Percentiles rank a stretch among this genome's conserved stretches.
These are phyloP conservation scores for Clitoria ternatea DNA, from an alignment of 306 rosid genomes.

Conservation along the genomic window DNA sequence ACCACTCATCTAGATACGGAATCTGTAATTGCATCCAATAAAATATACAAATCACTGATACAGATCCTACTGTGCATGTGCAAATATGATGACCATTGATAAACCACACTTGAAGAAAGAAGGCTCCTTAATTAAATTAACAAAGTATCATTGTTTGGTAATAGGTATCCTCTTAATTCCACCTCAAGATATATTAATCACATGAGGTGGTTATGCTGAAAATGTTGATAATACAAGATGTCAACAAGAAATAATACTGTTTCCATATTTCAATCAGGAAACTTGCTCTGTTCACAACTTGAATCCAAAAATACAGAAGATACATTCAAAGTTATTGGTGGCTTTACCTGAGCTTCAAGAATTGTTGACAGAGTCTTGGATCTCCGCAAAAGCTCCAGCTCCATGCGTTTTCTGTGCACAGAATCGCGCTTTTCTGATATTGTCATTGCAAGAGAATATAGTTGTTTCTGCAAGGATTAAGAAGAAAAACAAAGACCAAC, in stretches of 20 bases:
- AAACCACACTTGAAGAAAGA: constrained; percentile 6
- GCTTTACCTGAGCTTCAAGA: constrained; percentile 77
- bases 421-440: constrained; percentile 57
- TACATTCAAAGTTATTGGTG: not conserved
- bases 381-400: constrained; percentile 62
- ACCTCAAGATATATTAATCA: not conserved
- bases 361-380: constrained; percentile 49
- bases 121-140: not conserved
- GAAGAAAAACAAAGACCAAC: not conserved
- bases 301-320: constrained; percentile 8
- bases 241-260: not conserved
- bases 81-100: not conserved
- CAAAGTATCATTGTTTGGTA: not conserved
- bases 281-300: not conserved
- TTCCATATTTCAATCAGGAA: not conserved
- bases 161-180: not conserved
- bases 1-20: constrained; percentile 77
- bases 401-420: constrained; percentile 50
- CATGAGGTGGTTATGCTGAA: not conserved
- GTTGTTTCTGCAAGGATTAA: constrained; percentile 53
- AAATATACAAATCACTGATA: constrained; percentile 16
- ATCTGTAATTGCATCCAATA: constrained; percentile 42
- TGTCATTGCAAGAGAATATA: constrained; percentile 51
- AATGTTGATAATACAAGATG: not conserved
- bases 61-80: not conserved